Conservation (phyloP, 2,329 filamentous ascomycete genomes). For the Xylariaceae sp. region DNA sequence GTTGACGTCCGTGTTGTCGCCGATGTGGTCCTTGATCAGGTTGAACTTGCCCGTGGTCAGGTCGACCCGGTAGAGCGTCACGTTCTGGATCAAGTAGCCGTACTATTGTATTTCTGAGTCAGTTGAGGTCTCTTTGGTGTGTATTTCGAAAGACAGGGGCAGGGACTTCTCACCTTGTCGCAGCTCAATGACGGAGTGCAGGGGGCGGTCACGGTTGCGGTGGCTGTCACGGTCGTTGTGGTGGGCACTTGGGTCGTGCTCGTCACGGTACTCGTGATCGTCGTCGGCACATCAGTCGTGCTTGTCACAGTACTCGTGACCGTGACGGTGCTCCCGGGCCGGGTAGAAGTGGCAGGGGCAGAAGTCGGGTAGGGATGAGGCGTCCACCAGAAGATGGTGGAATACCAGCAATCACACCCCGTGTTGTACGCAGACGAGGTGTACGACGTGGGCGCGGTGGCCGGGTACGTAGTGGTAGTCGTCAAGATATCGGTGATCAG, state of each 20-base stretch:
- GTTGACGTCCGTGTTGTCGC: conserved; percentile 17
- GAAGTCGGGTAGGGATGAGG: conserved; percentile 3
- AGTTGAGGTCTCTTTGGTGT: not conserved
- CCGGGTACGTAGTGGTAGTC: conserved; percentile 12
- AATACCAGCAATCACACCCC: conserved; percentile 12
- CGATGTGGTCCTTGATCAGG: conserved; percentile 3
- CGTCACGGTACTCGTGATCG: conserved; percentile 10
- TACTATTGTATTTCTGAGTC: conserved; percentile 4
- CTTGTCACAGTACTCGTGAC: conserved; percentile 8
- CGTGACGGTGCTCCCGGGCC: not conserved
- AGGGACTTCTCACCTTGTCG: not conserved
- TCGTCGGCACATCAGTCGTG: too few species aligned
- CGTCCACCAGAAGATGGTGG: conserved; percentile 14
- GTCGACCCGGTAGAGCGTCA: conserved; percentile 13
- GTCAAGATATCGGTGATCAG: conserved; percentile 12
- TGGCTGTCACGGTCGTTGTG: not conserved
- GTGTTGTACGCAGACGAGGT: conserved; percentile 14
- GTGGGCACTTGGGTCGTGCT: conserved; percentile 6
- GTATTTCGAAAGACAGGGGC: not conserved
- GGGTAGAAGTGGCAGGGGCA: not conserved
- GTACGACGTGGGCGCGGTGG: conserved; percentile 11
- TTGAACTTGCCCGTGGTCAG: conserved; percentile 7
- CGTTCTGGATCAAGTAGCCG: conserved; percentile 14
- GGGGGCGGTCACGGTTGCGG: not conserved
- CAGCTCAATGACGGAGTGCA: not conserved